These are phyloP conservation scores for Leccinellum luteum DNA, from an alignment of 768 basidiomycete genomes.

Conservation along the genomic window DNA sequence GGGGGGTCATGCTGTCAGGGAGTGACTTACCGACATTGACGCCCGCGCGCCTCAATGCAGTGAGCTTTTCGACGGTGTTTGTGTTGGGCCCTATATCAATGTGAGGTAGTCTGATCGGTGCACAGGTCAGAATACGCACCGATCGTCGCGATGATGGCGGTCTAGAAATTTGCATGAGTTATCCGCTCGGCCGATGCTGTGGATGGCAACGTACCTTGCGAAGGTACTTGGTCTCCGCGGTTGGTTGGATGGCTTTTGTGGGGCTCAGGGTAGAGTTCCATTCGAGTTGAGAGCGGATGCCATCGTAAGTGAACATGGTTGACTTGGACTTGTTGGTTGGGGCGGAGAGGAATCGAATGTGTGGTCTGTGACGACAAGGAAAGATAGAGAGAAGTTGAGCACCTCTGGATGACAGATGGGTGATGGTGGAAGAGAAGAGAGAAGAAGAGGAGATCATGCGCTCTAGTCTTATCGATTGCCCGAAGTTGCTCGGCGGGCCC, in stretches of 20 bases:
- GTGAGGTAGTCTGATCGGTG: slow-evolving; percentile 4
- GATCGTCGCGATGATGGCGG: slow-evolving; percentile 97
- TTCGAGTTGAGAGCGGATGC: slow-evolving; percentile 80
- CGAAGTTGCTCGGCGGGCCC: not conserved
- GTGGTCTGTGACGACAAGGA: slow-evolving; percentile 5
- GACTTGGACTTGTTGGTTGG: slow-evolving; percentile 9
- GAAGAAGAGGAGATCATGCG: slow-evolving; percentile 5
- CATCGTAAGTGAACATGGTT: slow-evolving; percentile 54
- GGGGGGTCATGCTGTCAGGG: not conserved
- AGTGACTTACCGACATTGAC: slow-evolving; percentile 88
- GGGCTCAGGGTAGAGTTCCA: slow-evolving; percentile 88
- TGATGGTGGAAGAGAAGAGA: slow-evolving; percentile 17
- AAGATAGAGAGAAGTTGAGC: slow-evolving; percentile 13
- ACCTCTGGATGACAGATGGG: slow-evolving; percentile 9
- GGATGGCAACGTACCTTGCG: slow-evolving; percentile 69
- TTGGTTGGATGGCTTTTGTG: slow-evolving; percentile 64
- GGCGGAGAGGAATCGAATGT: slow-evolving; percentile 9
- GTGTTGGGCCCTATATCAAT: slow-evolving; percentile 78
- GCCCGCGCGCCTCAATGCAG: slow-evolving; percentile 82
- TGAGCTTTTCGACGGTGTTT: slow-evolving; percentile 86
- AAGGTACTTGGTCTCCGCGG: slow-evolving; percentile 77
- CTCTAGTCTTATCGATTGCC: slow-evolving; percentile 16
- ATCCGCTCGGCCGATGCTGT: not conserved
- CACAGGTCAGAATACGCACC: slow-evolving; percentile 47
- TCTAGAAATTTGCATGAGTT: slow-evolving; percentile 48